Conservation (phyloP, 768 basidiomycete species). For the Tylopilus cervinicoccineus region DNA sequence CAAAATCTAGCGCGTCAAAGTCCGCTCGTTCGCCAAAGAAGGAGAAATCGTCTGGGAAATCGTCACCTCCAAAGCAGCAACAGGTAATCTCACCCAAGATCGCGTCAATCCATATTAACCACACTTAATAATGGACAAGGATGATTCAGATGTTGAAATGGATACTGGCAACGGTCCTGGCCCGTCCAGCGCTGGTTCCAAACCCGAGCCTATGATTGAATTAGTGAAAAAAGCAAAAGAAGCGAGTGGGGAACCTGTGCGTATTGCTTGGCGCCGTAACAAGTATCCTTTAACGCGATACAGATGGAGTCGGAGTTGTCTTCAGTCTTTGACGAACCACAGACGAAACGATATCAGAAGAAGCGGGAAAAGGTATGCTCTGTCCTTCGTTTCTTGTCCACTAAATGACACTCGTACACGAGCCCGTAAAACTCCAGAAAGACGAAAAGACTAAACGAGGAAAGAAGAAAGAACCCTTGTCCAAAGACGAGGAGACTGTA, state of each 20-base stretch:
- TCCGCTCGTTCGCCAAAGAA: constrained; percentile 9
- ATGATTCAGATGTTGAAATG: constrained; percentile 12
- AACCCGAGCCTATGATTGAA: not conserved
- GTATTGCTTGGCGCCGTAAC: constrained; percentile 1
- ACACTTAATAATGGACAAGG: not conserved
- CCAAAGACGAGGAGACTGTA: constrained; percentile 70
- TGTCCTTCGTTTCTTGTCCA: not conserved
- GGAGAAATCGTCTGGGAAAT: not conserved
- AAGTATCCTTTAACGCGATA: constrained; percentile 21
- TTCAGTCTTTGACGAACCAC: constrained; percentile 53
- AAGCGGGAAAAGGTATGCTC: constrained; percentile 35
- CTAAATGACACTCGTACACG: constrained; percentile 9
- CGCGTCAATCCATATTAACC: not conserved
- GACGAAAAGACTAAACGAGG: constrained; percentile 26
- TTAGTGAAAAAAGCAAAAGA: constrained; percentile 10
- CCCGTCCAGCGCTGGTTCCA: constrained; percentile 11
- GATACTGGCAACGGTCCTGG: constrained; percentile 1
- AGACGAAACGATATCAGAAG: constrained; percentile 42
- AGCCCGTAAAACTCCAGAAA: constrained; percentile 21
- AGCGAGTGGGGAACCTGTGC: constrained; percentile 15
- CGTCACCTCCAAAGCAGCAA: constrained; percentile 11
- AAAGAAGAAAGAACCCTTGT: constrained; percentile 32
- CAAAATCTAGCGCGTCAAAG: constrained; percentile 3
- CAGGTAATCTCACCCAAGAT: constrained; percentile 3
- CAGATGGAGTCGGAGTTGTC: constrained; percentile 49